Base-by-base conservation (phyloP, 2,329 filamentous ascomycete species). In the Magnaporthiopsis rhizophila region DNA sequence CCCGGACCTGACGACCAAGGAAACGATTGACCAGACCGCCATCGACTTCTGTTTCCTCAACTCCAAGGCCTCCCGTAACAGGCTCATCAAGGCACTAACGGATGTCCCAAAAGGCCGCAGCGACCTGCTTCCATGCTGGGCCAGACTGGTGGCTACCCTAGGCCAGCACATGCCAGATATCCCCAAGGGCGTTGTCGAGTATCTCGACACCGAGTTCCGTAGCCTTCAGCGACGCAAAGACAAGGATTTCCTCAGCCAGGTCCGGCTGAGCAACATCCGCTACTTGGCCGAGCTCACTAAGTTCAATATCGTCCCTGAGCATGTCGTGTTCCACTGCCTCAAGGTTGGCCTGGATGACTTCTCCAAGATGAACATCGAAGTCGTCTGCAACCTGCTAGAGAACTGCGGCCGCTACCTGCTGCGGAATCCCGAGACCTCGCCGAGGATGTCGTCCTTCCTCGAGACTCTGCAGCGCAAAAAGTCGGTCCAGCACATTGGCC, bases 31-130 rank as follows among this genome's bases (percentile, higher is more conserved):
- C 72, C 89, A 97, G 74, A 88, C 91, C 60, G 95, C 96, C 9
- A 89, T 97, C 67, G 94, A 98, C 72, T 99, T 99, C 73, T 98
- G 95, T 77, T 99, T 97, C 72, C 81, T 99, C 66, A 99, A 99
- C 74, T 99, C 95, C 0, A 99, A 99, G 73, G 95, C 95, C 12
- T 99, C 96, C 0, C 88, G 96, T 38, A 99, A 99, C 74, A 86
- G 95, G 61, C 83, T 99, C 2, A 84, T 98, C 73, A 98, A 97
- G 76, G 91, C 92, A 36, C 80, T 99, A 59, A 94, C 96, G 60
- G 95, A 99, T 69, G 89, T 98, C 18, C 95, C 95, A 3, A 98
- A 97, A 75, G 94, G 94, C 26, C 89, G 95, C 53, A 90, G 91
- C 64, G 95, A 99, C 75, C 82, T 99, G 21, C 81, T 99, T 21